Evolutionary conservation across 805 yeast genomes (phyloP).

Genomic region (Lipomyces starkeyi): DNA sequence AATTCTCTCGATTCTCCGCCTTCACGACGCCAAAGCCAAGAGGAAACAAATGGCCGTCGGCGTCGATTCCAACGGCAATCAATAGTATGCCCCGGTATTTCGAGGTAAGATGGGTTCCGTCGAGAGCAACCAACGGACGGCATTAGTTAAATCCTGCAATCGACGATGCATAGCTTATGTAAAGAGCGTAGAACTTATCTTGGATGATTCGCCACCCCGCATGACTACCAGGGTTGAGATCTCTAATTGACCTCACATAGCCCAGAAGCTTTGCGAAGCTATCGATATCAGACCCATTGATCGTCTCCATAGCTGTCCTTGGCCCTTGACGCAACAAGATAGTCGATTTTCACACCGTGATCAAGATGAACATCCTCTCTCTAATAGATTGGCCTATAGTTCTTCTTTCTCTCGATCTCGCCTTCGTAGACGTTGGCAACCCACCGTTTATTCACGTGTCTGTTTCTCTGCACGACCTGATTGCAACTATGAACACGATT

Average conservation of each 20-base stretch:
- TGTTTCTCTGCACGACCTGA: background rate
- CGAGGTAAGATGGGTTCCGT: background rate
- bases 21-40: background rate
- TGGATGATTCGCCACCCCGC: background rate
- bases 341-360: background rate
- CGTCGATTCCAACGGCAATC: background rate
- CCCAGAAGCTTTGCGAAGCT: background rate
- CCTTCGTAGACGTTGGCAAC: background rate
- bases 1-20: conserved; percentile 5
- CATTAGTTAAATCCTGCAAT: background rate
- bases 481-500: background rate
- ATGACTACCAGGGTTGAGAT: background rate
- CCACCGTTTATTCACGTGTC: background rate
- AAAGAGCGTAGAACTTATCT: background rate
- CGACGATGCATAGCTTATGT: background rate
- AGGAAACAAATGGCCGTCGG: background rate
- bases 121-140: too few species aligned
- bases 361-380: conserved; percentile 1
- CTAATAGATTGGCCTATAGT: background rate
- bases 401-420: background rate
- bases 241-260: background rate
- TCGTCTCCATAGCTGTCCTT: background rate
- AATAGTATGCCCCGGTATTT: background rate
- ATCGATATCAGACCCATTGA: conserved; percentile 2
- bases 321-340: background rate